Percentiles rank a stretch among this genome's conserved stretches.
Conservation (phyloP, 2,329 filamentous ascomycete genomes). For the Xenosphaeropsis pyriputrescens region DNA sequence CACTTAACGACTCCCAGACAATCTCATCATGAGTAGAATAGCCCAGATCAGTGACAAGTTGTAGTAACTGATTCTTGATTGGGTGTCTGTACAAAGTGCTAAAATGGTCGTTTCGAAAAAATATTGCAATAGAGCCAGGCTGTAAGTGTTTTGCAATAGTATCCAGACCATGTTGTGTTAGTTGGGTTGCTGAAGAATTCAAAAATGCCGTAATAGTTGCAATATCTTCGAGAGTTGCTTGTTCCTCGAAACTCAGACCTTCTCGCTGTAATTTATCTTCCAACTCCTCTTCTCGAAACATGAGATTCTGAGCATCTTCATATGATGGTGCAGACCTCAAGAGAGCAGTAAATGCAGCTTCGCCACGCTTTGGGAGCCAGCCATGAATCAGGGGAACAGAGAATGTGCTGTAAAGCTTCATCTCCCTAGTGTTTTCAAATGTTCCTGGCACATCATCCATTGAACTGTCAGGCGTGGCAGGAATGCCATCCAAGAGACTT, state of each 20-base stretch:
- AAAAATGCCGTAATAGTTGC: conserved; percentile 73
- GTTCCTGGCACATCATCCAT: conserved; percentile 44
- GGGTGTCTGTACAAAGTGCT: conserved; percentile 87
- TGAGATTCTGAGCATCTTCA: conserved; percentile 79
- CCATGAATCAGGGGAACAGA: conserved; percentile 81
- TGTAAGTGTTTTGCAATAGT: conserved; percentile 55
- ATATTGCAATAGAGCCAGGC: conserved; percentile 71
- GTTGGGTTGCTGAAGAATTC: conserved; percentile 66
- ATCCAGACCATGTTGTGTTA: conserved; percentile 69
- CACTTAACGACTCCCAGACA: conserved; percentile 87
- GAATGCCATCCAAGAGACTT: conserved; percentile 8
- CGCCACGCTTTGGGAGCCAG: conserved; percentile 63
- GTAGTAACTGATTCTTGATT: conserved; percentile 57
- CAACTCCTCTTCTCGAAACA: conserved; percentile 80
- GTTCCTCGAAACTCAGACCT: conserved; percentile 57
- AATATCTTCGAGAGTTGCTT: conserved; percentile 71
- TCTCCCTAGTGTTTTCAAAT: conserved; percentile 78
- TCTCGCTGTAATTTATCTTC: conserved; percentile 56
- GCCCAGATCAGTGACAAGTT: conserved; percentile 83
- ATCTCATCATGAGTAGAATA: conserved; percentile 81
- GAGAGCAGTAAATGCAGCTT: conserved; percentile 56
- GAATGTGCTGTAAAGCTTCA: conserved; percentile 85
- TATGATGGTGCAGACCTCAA: conserved; percentile 67
- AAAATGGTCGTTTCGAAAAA: conserved; percentile 97
- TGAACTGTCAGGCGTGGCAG: conserved; percentile 24